Conservation (phyloP, 1,284 basidiomycete genomes). For the Boletellus sp. region DNA sequence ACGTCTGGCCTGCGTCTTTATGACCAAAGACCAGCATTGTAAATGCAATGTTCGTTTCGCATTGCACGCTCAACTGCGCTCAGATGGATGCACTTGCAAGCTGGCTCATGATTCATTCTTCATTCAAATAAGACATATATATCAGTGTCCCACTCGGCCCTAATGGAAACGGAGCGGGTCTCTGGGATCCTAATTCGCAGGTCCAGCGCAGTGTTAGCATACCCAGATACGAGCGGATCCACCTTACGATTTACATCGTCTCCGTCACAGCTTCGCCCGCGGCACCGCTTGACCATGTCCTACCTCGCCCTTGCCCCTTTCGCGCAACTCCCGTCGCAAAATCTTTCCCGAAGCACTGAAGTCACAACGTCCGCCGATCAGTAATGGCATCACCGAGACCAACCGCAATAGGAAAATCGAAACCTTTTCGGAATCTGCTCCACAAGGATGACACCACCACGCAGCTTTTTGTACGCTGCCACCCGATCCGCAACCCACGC, state of each 20-base stretch:
- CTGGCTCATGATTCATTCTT: too few relatives aligned
- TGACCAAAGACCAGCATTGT: too few relatives aligned
- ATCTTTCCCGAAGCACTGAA: conserved; percentile 70
- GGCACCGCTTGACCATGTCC: conserved; percentile 25
- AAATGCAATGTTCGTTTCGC: too few relatives aligned
- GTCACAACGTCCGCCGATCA: background rate
- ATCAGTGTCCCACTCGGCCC: too few relatives aligned
- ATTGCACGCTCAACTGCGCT: too few relatives aligned
- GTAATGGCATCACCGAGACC: background rate
- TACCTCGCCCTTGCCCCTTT: conserved; percentile 50
- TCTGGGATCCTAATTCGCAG: too few relatives aligned
- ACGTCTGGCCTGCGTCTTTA: too few relatives aligned
- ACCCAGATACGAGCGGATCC: background rate
- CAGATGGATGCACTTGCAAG: too few relatives aligned
- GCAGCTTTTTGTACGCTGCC: conserved; percentile 61
- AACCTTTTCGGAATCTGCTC: conserved; percentile 65
- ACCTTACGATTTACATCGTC: too few relatives aligned
- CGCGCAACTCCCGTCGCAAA: conserved; percentile 57
- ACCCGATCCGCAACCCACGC: conserved; percentile 63
- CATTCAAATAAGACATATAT: too few relatives aligned
- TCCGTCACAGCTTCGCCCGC: conserved; percentile 9
- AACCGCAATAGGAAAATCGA: background rate
- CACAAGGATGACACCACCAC: conserved; percentile 61
- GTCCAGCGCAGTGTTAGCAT: too few relatives aligned
- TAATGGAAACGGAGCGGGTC: too few relatives aligned